Base-by-base conservation (phyloP, 306 rosid genomes). In the Malus orientalis region DNA sequence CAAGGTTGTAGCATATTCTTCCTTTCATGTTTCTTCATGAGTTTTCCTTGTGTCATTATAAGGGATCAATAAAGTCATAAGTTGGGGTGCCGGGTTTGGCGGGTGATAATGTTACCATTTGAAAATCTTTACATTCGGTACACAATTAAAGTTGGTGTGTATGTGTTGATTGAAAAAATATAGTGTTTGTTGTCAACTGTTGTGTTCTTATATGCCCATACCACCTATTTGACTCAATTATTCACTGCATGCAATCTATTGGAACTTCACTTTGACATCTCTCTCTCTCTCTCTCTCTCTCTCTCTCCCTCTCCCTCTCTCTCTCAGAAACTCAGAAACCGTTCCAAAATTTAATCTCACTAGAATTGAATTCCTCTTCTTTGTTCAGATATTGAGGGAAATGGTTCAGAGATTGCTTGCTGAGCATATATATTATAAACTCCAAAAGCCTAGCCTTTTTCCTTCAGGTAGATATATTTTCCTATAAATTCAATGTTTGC, bases 1-100 rank as follows among this genome's bases (percentile, higher is more conserved):
- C 69, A 78, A 80, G 86, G 82, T 77, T 69, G 81, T 59, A 65
- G 69, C 72, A 55, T 36, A 36, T 73, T 54, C 13, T 23, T 69
- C 67, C 40, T 15, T 74, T 8, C 5, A 62, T 38, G 64, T 38
- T 12, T 64, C 68, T 49, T 79, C 42, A 42, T 75, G 27, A 49
- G 66, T 54, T 74, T 4, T 45, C 69, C 23, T 64, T 64, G 13
- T 36, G 51, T 5, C 70, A 10, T 36, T 66, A 29, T 61, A 44
- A 60, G 33, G 30, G 69, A 25, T 59, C 54, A 11, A n/a, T 32
- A 61, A 61, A 14, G 67, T 27, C 20, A 61, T 64, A 30, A 19
- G 19, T 15, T 64, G 69, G 68, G 30, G 29, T 22, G 30, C 12
- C 3, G 8, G 32, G 30, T 59, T 59, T 59, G 30, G 67, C 32